phyloP scores from a whole-genome alignment of 2,329 filamentous ascomycete genomes.

The Aspergillus novoparasiticus region DNA sequence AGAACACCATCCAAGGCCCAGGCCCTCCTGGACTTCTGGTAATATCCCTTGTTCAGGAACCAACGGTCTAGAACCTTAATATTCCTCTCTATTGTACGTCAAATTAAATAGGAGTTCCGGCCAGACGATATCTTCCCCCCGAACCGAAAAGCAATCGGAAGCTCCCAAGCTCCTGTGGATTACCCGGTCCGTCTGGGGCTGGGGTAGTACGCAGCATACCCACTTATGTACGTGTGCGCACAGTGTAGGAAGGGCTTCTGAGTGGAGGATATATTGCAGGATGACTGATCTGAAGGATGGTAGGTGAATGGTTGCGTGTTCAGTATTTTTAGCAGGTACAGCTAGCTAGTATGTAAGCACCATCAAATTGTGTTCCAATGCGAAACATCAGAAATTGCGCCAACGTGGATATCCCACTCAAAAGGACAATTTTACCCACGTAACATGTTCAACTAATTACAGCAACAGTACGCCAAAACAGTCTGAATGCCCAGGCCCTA shows the following conservation, averaged over 20 bases:
- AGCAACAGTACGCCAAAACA: background rate
- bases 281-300: background rate
- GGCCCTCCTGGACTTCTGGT: constrained; percentile 30
- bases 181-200: background rate
- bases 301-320: background rate
- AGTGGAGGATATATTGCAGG: background rate
- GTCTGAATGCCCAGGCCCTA: background rate
- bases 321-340: background rate
- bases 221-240: background rate
- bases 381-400: background rate
- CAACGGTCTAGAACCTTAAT: constrained; percentile 32
- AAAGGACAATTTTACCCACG: background rate
- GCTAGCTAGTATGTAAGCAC: background rate
- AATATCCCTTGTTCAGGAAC: constrained; percentile 20
- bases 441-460: background rate
- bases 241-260: background rate
- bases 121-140: background rate
- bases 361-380: constrained; percentile 2
- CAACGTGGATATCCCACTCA: background rate
- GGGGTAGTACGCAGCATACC: background rate
- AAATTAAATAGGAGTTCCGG: background rate
- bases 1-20: constrained; percentile 32
- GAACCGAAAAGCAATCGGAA: background rate
- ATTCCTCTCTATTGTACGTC: constrained; percentile 4
- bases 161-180: background rate